These are phyloP conservation scores for Exophiala lecanii-corni DNA, from an alignment of 2,329 filamentous ascomycete species.

Conservation along the genomic window DNA sequence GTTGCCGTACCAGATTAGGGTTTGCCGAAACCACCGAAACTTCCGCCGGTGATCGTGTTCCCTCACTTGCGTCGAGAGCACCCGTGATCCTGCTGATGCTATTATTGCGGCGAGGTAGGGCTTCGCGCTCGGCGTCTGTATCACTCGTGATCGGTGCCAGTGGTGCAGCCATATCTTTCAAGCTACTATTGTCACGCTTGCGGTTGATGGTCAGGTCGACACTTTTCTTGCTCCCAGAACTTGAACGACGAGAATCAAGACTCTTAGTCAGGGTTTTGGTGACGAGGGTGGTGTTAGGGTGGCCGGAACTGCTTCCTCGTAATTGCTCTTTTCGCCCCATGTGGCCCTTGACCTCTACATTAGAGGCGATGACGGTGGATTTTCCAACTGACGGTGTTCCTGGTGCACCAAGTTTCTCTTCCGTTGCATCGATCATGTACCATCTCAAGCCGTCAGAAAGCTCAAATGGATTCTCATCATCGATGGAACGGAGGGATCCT, in stretches of 20 bases:
- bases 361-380: constrained; percentile 82
- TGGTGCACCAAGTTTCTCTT: constrained; percentile 88
- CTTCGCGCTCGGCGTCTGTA: constrained; percentile 30
- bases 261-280: constrained; percentile 79
- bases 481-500: constrained; percentile 49
- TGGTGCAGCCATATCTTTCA: constrained; percentile 12
- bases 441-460: constrained; percentile 90
- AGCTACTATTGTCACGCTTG: constrained; percentile 9
- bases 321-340: constrained; percentile 29
- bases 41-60: constrained; percentile 4
- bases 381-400: constrained; percentile 90
- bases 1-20: constrained; percentile 20
- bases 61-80: constrained; percentile 4
- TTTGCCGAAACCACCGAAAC: constrained; percentile 3
- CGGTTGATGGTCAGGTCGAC: constrained; percentile 22
- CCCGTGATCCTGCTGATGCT: constrained; percentile 12
- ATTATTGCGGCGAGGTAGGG: constrained; percentile 8
- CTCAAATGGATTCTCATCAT: constrained; percentile 96
- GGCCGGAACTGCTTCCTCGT: constrained; percentile 27
- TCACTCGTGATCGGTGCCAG: constrained; percentile 26
- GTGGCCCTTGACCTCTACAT: constrained; percentile 75
- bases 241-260: constrained; percentile 85
- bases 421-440: constrained; percentile 90
- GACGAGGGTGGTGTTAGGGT: constrained; percentile 49
- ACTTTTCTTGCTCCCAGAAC: constrained; percentile 76